Evolutionary conservation across 257 asterid species (phyloP).

Genomic region (Forsythia suspensa): DNA sequence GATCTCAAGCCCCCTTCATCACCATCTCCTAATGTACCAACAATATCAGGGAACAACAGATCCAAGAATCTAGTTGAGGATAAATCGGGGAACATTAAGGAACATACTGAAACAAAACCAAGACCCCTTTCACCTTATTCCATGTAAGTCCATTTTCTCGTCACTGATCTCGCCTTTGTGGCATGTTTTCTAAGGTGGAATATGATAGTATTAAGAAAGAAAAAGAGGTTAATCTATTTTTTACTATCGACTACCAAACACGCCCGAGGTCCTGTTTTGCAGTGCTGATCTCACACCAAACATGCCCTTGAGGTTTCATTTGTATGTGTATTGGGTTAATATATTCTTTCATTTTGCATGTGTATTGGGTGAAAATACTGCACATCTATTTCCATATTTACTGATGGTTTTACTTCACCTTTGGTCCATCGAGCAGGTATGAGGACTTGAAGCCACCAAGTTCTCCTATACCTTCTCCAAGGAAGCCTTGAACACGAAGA

Average conservation of each 20-base stretch:
- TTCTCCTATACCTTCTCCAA: slow-evolving; percentile 52
- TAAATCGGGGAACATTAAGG: slow-evolving; percentile 19
- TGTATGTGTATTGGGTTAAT: background rate
- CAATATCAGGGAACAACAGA: slow-evolving; percentile 17
- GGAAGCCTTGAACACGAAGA: slow-evolving; percentile 25
- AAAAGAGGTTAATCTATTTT: background rate
- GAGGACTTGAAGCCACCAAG: slow-evolving; percentile 87
- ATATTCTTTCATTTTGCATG: slow-evolving; percentile 1
- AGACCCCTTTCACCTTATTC: slow-evolving; percentile 63
- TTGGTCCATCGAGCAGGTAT: slow-evolving; percentile 47
- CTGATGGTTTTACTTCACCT: slow-evolving; percentile 12
- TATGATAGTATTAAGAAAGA: background rate
- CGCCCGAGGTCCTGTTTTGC: no score
- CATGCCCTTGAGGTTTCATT: background rate
- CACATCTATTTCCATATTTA: background rate
- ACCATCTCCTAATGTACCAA: slow-evolving; percentile 56
- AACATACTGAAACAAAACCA: slow-evolving; percentile 27
- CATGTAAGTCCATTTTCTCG: slow-evolving; percentile 39
- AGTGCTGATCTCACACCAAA: no score
- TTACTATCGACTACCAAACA: background rate
- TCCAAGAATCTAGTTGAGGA: slow-evolving; percentile 23
- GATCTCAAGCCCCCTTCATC: slow-evolving; percentile 58
- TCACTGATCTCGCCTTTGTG: background rate
- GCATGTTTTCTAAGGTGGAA: background rate
- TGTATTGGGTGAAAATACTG: background rate